Evolutionary conservation across 176 grass and related monocot species (phyloP), one percentile per base, ranked within the genome.

Genomic region (Neostapfia colusana): DNA sequence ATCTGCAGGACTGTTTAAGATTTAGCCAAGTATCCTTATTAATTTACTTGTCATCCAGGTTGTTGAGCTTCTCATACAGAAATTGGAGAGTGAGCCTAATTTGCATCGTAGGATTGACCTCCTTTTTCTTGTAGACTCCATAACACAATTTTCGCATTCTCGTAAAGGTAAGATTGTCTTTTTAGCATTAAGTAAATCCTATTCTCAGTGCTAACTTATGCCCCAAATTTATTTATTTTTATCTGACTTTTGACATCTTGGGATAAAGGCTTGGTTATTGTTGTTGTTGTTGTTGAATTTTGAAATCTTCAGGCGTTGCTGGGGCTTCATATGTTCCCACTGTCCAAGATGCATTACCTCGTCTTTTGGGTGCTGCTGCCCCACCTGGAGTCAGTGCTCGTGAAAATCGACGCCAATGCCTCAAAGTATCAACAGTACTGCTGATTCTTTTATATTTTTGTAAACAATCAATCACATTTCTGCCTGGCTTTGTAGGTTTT

Each of bases 351-450:
- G 84, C 87, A 74, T 86, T 99, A 76, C 85, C 89, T 65, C 95
- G 95, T 74, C 69, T 99, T 56, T 84, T 99, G 78, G 84, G 80
- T 84, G 91, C 89, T 82, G 95, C 87, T 83, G 95, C 89, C 87
- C 95, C 95, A 65, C 70, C 89, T 80, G 89, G 88, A 84, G 64
- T 63, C 84, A 83, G 87, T 88, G 95, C 91, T 68, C 89, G 89
- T 81, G 95, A 99, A 87, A 99, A 99, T 54, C 85, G 89, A 62
- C 91, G 95, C 54, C 95, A 99, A 36, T 99, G 91, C 83, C 89
- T 99, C 63, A 95, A 99, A 85, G 95, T 99, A 90, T 67, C 8
- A 55, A 43, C 62, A 26, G 26, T 35, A 75, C 36, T 76, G 35
- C 27, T 72, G 57, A 24, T 67, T 58, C 54, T 80, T 69, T 85